These are phyloP conservation scores for Baudoinia panamericana DNA, from an alignment of 495 filamentous ascomycete genomes.

Conservation along the genomic window DNA sequence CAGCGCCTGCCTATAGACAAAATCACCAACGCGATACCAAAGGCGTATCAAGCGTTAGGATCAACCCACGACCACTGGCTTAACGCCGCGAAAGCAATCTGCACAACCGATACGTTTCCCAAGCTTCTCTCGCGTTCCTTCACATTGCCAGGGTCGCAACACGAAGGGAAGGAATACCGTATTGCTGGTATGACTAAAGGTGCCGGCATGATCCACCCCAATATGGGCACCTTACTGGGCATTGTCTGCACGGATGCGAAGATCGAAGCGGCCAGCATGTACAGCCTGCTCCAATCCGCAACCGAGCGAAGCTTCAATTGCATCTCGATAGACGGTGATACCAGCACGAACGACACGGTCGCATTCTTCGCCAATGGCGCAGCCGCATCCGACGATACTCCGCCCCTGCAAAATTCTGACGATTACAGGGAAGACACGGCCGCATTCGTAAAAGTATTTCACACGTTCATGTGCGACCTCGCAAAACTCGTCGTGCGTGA, in stretches of 20 bases:
- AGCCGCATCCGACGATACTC: constrained; percentile 46
- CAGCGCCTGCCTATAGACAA: constrained; percentile 86
- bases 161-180: constrained; percentile 57
- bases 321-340: constrained; percentile 94
- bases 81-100: constrained; percentile 77
- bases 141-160: constrained; percentile 71
- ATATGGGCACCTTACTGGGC: constrained; percentile 94
- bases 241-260: constrained; percentile 90
- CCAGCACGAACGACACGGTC: constrained; percentile 92
- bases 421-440: constrained; percentile 33
- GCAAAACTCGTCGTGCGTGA: constrained; percentile 90
- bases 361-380: constrained; percentile 90
- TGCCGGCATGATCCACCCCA: constrained; percentile 98
- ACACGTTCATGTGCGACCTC: constrained; percentile 64
- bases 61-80: constrained; percentile 77
- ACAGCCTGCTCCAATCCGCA: constrained; percentile 56
- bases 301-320: constrained; percentile 86
- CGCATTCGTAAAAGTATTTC: constrained; percentile 55
- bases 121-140: constrained; percentile 83
- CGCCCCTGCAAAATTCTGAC: background rate
- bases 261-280: constrained; percentile 54
- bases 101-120: constrained; percentile 97
- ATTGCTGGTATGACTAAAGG: constrained; percentile 97
- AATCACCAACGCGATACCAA: constrained; percentile 70
- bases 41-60: constrained; percentile 54